Conservation (phyloP, 495 filamentous ascomycete species). For the Lentithecium fluviatile region DNA sequence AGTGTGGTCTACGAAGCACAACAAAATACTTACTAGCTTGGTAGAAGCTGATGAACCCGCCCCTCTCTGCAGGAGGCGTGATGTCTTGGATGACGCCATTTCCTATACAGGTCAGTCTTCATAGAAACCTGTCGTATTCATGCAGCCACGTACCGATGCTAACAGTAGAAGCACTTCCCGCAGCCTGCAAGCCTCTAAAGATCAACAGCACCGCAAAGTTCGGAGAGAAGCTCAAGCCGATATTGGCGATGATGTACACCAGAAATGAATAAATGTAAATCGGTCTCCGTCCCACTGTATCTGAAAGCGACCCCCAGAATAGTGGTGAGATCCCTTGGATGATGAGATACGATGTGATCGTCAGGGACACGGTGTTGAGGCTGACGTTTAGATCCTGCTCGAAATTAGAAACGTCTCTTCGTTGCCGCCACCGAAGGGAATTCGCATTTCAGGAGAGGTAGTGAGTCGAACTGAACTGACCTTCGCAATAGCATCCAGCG, state of each 20-base stretch:
- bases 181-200: constrained; percentile 20
- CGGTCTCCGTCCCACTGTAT: constrained; percentile 45
- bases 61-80: constrained; percentile 16
- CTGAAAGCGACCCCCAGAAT: constrained; percentile 50
- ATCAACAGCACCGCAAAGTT: constrained; percentile 17
- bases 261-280: constrained; percentile 47
- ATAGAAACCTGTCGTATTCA: neutral
- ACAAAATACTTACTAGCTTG: constrained; percentile 10
- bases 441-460: too few species aligned
- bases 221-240: constrained; percentile 13
- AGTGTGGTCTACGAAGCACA: neutral
- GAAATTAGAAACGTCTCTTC: neutral
- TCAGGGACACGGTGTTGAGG: constrained; percentile 5
- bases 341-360: constrained; percentile 44
- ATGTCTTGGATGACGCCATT: constrained; percentile 20
- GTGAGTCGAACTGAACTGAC: neutral
- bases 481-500: constrained; percentile 27
- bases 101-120: neutral
- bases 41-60: constrained; percentile 17
- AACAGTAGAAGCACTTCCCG: constrained; percentile 19
- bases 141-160: constrained; percentile 42
- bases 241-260: constrained; percentile 43
- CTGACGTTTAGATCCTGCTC: constrained; percentile 12
- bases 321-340: constrained; percentile 53
- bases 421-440: too few species aligned